Evolutionary conservation across 2,329 filamentous ascomycete species (phyloP).

Genomic region (Rugonectria rugulosa): DNA sequence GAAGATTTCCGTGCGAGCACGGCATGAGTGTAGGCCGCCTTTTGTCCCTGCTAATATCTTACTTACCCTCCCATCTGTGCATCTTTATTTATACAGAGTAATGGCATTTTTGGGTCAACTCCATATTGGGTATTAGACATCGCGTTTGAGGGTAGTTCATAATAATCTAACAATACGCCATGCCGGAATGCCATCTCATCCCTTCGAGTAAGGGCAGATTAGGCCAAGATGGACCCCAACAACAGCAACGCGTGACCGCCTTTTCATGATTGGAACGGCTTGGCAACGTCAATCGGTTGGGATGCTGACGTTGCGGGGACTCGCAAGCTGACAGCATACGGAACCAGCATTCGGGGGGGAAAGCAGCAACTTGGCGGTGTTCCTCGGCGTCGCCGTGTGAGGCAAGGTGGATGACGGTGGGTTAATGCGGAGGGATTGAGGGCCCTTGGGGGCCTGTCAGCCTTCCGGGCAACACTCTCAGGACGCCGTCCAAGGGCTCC

Average conservation of each 20-base stretch:
- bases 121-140: too few species aligned
- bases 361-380: not conserved
- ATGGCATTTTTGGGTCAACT: too few species aligned
- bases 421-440: not conserved
- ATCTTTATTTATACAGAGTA: too few species aligned
- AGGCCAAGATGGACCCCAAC: not conserved
- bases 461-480: constrained; percentile 8
- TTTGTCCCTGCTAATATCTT: too few species aligned
- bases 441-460: not conserved
- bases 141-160: too few species aligned
- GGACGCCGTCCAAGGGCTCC: constrained; percentile 16
- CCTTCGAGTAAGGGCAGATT: not conserved
- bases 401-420: not conserved
- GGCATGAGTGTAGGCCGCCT: not conserved
- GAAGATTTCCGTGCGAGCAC: not conserved
- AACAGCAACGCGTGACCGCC: not conserved
- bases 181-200: not conserved
- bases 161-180: not conserved
- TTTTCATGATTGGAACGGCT: constrained; percentile 2
- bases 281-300: constrained; percentile 5
- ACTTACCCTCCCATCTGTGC: too few species aligned
- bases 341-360: too few species aligned
- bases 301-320: not conserved
- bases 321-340: not conserved
- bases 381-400: not conserved